Base-by-base conservation (phyloP, 2,329 filamentous ascomycete species). In the Colletotrichum liriopes region DNA sequence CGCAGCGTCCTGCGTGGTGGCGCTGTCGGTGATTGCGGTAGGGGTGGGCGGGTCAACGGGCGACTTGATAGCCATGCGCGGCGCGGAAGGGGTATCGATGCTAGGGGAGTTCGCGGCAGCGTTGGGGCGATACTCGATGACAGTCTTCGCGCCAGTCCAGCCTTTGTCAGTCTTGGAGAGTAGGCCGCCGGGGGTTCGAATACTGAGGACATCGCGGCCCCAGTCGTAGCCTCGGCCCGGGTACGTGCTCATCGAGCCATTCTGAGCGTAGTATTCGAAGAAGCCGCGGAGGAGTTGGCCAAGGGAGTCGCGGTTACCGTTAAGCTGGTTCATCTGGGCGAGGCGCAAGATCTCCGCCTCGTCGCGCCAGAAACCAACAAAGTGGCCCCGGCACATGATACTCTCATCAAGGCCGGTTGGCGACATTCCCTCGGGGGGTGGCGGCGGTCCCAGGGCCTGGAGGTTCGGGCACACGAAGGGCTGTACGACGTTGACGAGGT, bases 381-480 rank as follows among this genome's bases (percentile, higher is more conserved):
- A 88, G 75, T 89, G 89, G 20, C 93, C 94, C 74, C 91, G 88
- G 74, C 92, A 91, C 1, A 81, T 82, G 1, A 83, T 76, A 14
- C 82, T 80, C 43, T 86, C 84, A 41, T 84, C 82, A 5, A 81
- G 79, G 74, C 75, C 43, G 76, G 70, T 80, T 79, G 49, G 80
- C 5, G 61, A 62, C 9, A 49, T 49, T 1, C 67, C 67, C 32
- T 81, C 77, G 18, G 78, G 79, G 49, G 82, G 82, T 14, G 84
- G 84, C 11, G 81, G 83, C 12, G 83, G 86, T 45, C 82, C 87
- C 76, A 87, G 84, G 66, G 86, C 82, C 78, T 97, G 94, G 2
- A 98, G 86, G 77, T 98, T 98, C 0, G 93, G 94, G 70, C 94
- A 91, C 23, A 98, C 93, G 65, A 94, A 94, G 0, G 95, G 95